Base-by-base conservation (phyloP, 352 stramenopile genomes). In the Pythium dissimile region DNA sequence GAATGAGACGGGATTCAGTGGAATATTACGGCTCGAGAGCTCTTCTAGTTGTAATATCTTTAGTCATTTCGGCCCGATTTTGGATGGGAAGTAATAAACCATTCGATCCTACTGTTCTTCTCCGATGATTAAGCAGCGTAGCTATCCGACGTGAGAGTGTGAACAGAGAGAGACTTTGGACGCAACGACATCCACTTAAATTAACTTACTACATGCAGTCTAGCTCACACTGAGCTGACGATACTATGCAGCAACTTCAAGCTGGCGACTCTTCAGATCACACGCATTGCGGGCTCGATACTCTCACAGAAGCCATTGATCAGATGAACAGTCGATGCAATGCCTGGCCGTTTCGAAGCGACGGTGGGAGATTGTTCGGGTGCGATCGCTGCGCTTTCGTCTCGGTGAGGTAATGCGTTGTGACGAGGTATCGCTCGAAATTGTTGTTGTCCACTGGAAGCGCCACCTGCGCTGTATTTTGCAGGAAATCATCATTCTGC, bases 361-460 rank as follows among this genome's bases (percentile, higher is more conserved):
- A 37, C 20, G 45, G 63, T 27, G 12, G 45, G 47, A 71, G 28
- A 59, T 47, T 56, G 52, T 66, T 66, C 31, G 24, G 24, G 43
- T 21, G 35, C 32, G 50, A 39, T 35, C 39, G 21, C 20, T 69
- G 59, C 54, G 38, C 50, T 63, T 27, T 63, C 41, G 64, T 42
- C 0, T 71, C 54, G 31, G 51, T 57, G 9, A 72, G 50, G 45
- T 66, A 23, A 58, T 35, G 26, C 24, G 59, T 69, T 24, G 37
- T 34, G 32, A 27, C 59, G 54, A 72, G 34, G 32, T 64, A 49
- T 66, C n/a, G 38, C 32, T 66, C 59, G 46, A 54, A n/a, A n/a
- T n/a, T 51, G 42, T 57, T 63, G 51, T 66, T 61, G 49, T 54
- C 59, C 38, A 72, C 65, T 12, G 65, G 65, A 64, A 72, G 27